phyloP scores from a whole-genome alignment of 2,329 filamentous ascomycete genomes.

The Ceratocystis smalleyi region DNA sequence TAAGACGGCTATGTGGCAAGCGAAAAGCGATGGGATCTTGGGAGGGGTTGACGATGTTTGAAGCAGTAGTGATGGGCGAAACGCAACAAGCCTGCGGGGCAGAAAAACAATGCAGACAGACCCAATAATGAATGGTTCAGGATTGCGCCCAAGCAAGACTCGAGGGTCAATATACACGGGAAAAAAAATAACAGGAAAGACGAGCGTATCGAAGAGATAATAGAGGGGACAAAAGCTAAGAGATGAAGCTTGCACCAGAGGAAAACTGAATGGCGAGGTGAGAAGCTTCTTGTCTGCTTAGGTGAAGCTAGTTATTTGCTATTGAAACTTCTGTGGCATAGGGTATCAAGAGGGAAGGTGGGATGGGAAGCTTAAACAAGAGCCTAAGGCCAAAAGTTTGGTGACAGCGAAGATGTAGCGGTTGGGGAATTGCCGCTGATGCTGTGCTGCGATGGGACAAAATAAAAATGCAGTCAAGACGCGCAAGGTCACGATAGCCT shows the following conservation, averaged over 20 bases:
- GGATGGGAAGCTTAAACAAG: conserved; percentile 8
- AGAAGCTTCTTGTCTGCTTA: neutral
- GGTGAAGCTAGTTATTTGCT: neutral
- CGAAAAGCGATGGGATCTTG: neutral
- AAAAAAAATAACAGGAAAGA: neutral
- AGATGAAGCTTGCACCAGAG: neutral
- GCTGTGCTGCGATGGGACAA: neutral
- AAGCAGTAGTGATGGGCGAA: neutral
- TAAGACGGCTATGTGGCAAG: neutral
- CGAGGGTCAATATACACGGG: neutral
- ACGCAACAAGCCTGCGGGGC: neutral
- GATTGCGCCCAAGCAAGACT: neutral
- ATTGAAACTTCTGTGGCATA: neutral
- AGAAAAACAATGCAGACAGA: neutral
- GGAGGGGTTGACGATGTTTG: neutral
- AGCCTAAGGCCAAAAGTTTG: conserved; percentile 5
- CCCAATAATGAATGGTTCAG: neutral
- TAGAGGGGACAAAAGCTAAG: neutral
- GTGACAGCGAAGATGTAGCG: neutral
- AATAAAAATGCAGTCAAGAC: neutral
- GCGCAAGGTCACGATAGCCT: neutral
- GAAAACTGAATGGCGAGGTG: neutral
- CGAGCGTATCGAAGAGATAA: neutral
- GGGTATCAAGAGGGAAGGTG: conserved; percentile 7
- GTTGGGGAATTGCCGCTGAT: neutral